A percentile compares a stretch with the other conserved stretches of the same genome.
Conservation (phyloP, 2,329 filamentous ascomycete species). For the Colletotrichum magnum region DNA sequence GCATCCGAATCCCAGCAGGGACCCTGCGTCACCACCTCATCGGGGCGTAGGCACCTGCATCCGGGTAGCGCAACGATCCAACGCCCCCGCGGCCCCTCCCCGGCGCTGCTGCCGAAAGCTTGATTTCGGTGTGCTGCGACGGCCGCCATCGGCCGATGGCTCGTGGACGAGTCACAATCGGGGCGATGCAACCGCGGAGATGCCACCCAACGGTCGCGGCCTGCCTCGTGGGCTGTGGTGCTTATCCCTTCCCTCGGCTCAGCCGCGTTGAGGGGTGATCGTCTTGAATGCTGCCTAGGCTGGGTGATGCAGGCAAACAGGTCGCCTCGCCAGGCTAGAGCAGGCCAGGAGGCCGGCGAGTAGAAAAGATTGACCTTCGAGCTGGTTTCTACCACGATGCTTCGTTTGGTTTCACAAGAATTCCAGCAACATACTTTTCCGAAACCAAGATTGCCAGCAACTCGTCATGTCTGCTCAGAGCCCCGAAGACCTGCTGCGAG, state of each 20-base stretch:
- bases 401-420: too few relatives aligned
- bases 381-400: too few relatives aligned
- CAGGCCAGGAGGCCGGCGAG: conserved; percentile 8
- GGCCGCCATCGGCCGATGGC: conserved; percentile 15
- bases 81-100: conserved; percentile 1
- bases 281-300: conserved; percentile 24
- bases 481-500: conserved; percentile 52
- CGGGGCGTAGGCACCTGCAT: conserved; percentile 35
- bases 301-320: conserved; percentile 12
- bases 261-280: conserved; percentile 27
- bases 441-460: background rate
- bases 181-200: background rate
- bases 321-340: conserved; percentile 5
- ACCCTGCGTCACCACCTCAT: conserved; percentile 29
- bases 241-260: conserved; percentile 12
- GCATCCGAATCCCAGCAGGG: conserved; percentile 3
- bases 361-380: conserved; percentile 18
- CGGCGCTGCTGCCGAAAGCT: conserved; percentile 26
- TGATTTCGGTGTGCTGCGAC: conserved; percentile 30
- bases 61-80: conserved; percentile 13
- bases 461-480: conserved; percentile 42
- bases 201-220: background rate
- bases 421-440: too few relatives aligned
- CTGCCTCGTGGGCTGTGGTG: background rate
- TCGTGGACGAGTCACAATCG: conserved; percentile 12